A percentile compares a stretch with the other conserved stretches of the same genome.
phyloP scores from a whole-genome alignment of 83 land plant species.

The Picea engelmannii region DNA sequence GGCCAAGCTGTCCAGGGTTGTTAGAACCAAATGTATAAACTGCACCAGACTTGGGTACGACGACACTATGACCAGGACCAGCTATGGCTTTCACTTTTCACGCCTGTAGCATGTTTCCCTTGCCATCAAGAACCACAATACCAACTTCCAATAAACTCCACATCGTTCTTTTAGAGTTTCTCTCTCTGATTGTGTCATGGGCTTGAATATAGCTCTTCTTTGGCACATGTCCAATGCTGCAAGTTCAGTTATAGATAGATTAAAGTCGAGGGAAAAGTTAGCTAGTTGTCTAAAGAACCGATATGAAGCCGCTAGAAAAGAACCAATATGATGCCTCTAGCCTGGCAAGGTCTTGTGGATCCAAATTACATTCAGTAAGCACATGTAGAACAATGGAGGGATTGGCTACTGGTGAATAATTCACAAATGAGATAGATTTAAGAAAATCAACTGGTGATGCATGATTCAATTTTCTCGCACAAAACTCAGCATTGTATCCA shows the following conservation, averaged over 20 bases:
- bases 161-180: slow-evolving; percentile 54
- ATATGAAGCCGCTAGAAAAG: no score
- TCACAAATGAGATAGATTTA: no score
- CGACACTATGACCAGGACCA: slow-evolving; percentile 92
- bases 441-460: no score
- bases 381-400: slow-evolving; percentile 90
- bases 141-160: slow-evolving; percentile 90
- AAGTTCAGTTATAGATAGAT: slow-evolving; percentile 79
- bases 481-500: no score
- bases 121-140: slow-evolving; percentile 66
- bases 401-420: slow-evolving; percentile 44
- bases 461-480: no score
- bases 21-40: slow-evolving; percentile 87
- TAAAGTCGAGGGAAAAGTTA: slow-evolving; percentile 65
- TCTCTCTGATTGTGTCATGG: slow-evolving; percentile 62
- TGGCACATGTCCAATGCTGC: slow-evolving; percentile 90
- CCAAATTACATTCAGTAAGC: slow-evolving; percentile 71
- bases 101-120: slow-evolving; percentile 75
- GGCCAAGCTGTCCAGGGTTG: slow-evolving; percentile 84
- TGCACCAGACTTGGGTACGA: slow-evolving; percentile 64
- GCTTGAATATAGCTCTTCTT: slow-evolving; percentile 73
- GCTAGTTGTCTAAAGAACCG: slow-evolving; percentile 84
- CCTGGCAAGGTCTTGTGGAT: slow-evolving; percentile 85
- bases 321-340: no score
- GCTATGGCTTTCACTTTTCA: slow-evolving; percentile 86